phyloP scores from a whole-genome alignment of 2,329 filamentous ascomycete genomes.

The Ambrosiella beaveri region DNA sequence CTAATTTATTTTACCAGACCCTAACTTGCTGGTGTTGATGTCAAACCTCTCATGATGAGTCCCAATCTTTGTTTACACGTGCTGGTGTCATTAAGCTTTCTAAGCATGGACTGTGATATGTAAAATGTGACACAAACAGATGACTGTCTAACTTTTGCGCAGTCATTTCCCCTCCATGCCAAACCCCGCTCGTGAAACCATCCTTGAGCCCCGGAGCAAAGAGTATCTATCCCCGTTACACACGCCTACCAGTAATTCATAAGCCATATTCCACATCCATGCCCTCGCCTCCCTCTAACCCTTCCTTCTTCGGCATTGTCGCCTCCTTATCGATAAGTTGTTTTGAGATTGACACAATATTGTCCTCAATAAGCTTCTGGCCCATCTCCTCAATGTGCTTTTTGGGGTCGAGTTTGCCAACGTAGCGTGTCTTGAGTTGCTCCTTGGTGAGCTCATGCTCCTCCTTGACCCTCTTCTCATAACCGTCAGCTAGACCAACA shows the following conservation, averaged over 20 bases:
- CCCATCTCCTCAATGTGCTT: conserved; percentile 97
- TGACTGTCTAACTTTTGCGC: not conserved
- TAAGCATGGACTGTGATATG: not conserved
- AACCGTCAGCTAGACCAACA: conserved; percentile 79
- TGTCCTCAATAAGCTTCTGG: conserved; percentile 94
- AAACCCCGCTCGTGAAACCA: no score
- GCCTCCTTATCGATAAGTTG: conserved; percentile 99
- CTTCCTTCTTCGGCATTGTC: conserved; percentile 61
- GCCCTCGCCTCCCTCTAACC: conserved; percentile 33
- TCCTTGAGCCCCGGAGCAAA: not conserved
- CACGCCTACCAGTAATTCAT: conserved; percentile 15
- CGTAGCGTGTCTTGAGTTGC: conserved; percentile 95
- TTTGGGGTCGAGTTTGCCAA: conserved; percentile 97
- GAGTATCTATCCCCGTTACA: not conserved
- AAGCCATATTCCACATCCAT: conserved; percentile 56
- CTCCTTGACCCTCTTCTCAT: conserved; percentile 97
- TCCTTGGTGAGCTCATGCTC: conserved; percentile 95
- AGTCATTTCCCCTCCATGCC: no score
- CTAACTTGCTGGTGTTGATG: no score
- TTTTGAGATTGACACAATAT: conserved; percentile 92
- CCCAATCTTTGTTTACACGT: not conserved
- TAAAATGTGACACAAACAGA: not conserved
- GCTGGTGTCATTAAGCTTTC: conserved; percentile 4
- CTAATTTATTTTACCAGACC: no score
- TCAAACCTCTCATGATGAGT: no score